Conservation (phyloP, 2,329 filamentous ascomycete species). For the Hypoxylon sp. region DNA sequence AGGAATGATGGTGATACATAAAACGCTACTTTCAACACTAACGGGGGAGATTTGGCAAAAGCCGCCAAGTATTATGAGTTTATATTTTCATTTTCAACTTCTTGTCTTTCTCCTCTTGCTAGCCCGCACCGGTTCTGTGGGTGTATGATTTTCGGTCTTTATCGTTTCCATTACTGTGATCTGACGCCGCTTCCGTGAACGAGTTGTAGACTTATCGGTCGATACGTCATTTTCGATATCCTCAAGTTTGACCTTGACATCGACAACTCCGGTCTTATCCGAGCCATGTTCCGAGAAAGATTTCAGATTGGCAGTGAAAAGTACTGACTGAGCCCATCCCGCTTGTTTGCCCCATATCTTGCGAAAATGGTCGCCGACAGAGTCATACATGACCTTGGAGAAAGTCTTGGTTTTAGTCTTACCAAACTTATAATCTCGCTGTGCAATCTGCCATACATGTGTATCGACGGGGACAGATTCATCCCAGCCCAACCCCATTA, state of each 20-base stretch:
- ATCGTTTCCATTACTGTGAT: constrained; percentile 41
- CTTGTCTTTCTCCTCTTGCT: constrained; percentile 45
- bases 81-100: constrained; percentile 9
- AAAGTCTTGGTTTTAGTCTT: constrained; percentile 86
- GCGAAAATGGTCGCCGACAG: constrained; percentile 91
- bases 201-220: constrained; percentile 28
- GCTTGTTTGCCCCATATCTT: constrained; percentile 92
- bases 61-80: not conserved
- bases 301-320: constrained; percentile 93
- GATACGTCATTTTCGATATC: constrained; percentile 45
- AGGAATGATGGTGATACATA: not conserved
- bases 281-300: constrained; percentile 80
- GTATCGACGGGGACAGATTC: constrained; percentile 97
- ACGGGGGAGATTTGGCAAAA: not conserved
- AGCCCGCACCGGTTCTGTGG: constrained; percentile 25
- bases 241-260: constrained; percentile 48
- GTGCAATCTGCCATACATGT: constrained; percentile 98
- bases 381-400: constrained; percentile 89
- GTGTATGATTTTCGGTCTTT: constrained; percentile 42
- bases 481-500: constrained; percentile 97
- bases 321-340: constrained; percentile 96
- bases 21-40: not conserved
- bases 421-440: constrained; percentile 94
- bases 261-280: constrained; percentile 52
- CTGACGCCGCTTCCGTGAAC: constrained; percentile 47